phyloP scores from a whole-genome alignment of 1,284 basidiomycete species.

The Amylostereum chailletii region DNA sequence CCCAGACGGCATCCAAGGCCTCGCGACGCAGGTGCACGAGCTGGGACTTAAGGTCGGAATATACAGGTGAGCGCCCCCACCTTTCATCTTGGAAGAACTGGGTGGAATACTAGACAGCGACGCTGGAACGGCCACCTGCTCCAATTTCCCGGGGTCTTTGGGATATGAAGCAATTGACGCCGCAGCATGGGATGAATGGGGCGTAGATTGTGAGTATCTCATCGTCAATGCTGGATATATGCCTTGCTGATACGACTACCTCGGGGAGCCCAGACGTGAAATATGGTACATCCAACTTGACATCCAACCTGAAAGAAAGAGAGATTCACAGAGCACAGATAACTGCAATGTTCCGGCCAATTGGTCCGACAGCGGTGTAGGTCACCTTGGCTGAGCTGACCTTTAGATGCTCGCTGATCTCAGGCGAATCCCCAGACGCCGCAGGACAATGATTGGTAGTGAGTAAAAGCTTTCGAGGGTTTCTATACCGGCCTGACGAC shows the following conservation, averaged over 20 bases:
- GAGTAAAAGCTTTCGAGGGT: constrained; percentile 15
- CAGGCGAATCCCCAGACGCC: constrained; percentile 21
- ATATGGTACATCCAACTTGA: constrained; percentile 29
- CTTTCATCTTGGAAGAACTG: not conserved
- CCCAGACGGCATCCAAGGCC: constrained; percentile 38
- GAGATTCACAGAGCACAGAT: constrained; percentile 22
- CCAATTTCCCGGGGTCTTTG: constrained; percentile 43
- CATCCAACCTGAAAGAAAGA: not conserved
- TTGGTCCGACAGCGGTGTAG: constrained; percentile 36
- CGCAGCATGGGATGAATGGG: constrained; percentile 42
- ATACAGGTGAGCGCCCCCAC: constrained; percentile 27
- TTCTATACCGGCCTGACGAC: not conserved
- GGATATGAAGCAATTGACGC: constrained; percentile 41
- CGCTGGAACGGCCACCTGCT: constrained; percentile 44
- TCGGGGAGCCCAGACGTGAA: constrained; percentile 30
- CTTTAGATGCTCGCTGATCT: not conserved
- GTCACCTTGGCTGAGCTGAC: constrained; percentile 7
- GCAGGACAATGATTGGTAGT: constrained; percentile 42
- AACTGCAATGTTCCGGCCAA: constrained; percentile 47
- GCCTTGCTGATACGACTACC: constrained; percentile 7
- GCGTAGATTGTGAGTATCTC: constrained; percentile 34
- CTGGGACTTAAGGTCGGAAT: constrained; percentile 47
- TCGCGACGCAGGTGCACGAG: constrained; percentile 36
- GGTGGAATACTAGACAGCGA: constrained; percentile 26
- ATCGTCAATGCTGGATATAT: not conserved